Evolutionary conservation across 179 eudicot species (phyloP), one percentile per base, ranked within the genome.

Genomic region (Spergularia azorica): DNA sequence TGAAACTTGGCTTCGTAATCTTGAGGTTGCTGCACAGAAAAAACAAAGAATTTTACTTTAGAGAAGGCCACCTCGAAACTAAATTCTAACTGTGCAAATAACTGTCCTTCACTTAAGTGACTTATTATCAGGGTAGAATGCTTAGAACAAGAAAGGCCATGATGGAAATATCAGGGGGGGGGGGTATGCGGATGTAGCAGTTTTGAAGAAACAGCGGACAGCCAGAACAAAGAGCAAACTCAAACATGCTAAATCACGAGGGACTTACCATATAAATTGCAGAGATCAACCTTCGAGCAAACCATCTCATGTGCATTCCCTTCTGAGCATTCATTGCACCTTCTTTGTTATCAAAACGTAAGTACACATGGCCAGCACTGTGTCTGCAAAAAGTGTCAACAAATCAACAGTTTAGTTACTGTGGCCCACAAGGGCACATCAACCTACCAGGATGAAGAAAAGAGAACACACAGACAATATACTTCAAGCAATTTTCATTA

Each of bases 221-320:
- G 8, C 97, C 6, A 6, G 0, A 43, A 43, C 48, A 43, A 43
- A 43, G 8, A 43, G 8, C 51, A 4, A 65, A 9, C 39, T 13
- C 20, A 65, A 36, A 65, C 41, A 65, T 16, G 10, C 51, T 14
- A 65, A 38, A 65, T 39, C 69, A 39, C 1, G 43, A 70, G 56
- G 26, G 60, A 43, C 77, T 89, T 89, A 92, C 97, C 97, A 90
- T 83, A 83, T 83, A 92, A 67, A 90, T 66, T 6, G 97, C 97
- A 13, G 95, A 84, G 39, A 92, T 92, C 76, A 83, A 80, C 85
- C 90, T 90, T 26, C 93, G 91, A 60, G 97, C 97, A 77, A 92
- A 92, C 97, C 97, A 92, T 81, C 97, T 83, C 84, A 85, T 77
- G 73, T 92, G 97, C 97, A 92, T 89, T 63, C 88, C 90, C 69